Evolutionary conservation across 2,329 filamentous ascomycete species (phyloP).

Genomic region (Rosellinia necatrix): DNA sequence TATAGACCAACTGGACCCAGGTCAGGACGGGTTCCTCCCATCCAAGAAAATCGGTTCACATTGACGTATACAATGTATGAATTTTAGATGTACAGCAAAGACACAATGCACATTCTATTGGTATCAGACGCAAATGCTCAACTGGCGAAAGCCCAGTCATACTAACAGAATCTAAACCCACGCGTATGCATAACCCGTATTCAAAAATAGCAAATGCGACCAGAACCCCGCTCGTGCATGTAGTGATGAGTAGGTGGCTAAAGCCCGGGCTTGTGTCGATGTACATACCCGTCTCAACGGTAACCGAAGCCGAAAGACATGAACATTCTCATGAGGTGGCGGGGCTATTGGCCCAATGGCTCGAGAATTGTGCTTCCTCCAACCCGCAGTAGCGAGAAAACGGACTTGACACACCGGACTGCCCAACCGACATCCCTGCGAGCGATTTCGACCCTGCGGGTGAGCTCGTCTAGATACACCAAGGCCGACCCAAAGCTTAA

Average conservation of each 20-base stretch:
- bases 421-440: slow-evolving; percentile 19
- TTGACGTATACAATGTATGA: no score
- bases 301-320: not conserved
- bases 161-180: not conserved
- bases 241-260: not conserved
- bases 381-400: slow-evolving; percentile 13
- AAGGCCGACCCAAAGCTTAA: slow-evolving; percentile 2
- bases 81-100: not conserved
- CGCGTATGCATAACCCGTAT: not conserved
- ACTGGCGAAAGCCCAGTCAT: not conserved
- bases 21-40: no score
- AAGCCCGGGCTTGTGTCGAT: not conserved
- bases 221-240: slow-evolving; percentile 13
- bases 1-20: no score
- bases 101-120: slow-evolving; percentile 18
- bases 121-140: slow-evolving; percentile 11
- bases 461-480: not conserved
- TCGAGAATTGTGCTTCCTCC: not conserved
- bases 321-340: no score
- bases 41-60: no score
- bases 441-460: slow-evolving; percentile 1
- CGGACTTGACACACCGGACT: slow-evolving; percentile 21
- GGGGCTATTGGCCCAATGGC: not conserved
- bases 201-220: not conserved
- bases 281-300: not conserved